Evolutionary conservation across 2,329 filamentous ascomycete genomes (phyloP), one percentile per base, ranked within the genome.

Genomic region (Dissoconium aciculare): DNA sequence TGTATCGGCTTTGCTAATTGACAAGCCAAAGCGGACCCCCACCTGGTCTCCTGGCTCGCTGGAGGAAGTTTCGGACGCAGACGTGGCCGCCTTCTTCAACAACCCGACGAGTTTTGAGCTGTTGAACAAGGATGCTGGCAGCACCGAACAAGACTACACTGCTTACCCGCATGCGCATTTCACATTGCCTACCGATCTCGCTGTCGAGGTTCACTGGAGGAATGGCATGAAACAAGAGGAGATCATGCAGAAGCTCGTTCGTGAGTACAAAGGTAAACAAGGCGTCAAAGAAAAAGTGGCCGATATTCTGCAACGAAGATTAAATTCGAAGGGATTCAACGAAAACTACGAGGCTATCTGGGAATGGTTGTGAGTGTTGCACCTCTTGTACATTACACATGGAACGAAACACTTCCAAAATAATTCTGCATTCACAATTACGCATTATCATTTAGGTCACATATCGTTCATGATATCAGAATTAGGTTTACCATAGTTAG

Each of bases 1-100:
- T 32, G 87, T 98, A n/a, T 72, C 72, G 30, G 77, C 83, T 14
- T 69, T 78, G 28, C 67, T 98, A 24, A 69, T 89, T 45, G 67
- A 72, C 49, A 83, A 83, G 58, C 66, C 67, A 26, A 59, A 69
- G 30, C 62, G 62, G 41, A 63, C 64, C 13, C 80, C 85, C 1
- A 61, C 66, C 38, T 98, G 89, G 89, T 56, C 77, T 40, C 85
- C 84, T 3, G 66, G 69, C 26, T 71, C 67, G 5, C 64, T 95
- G 2, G 65, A 71, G n/a, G 74, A 78, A 21, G 70, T 92, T 32
- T 55, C 55, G 2, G 50, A 63, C 11, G 52, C 62, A 27, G 62
- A 69, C 12, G 64, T 87, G 5, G 63, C 75, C 30, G 60, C 63
- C 1, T 94, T 93, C 60, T 54, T 44, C 29, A 16, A 6, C 4